Percentiles rank a stretch among this genome's conserved stretches.
These are phyloP conservation scores for Claviceps sp. DNA, from an alignment of 2,329 filamentous ascomycete species.

Conservation along the genomic window DNA sequence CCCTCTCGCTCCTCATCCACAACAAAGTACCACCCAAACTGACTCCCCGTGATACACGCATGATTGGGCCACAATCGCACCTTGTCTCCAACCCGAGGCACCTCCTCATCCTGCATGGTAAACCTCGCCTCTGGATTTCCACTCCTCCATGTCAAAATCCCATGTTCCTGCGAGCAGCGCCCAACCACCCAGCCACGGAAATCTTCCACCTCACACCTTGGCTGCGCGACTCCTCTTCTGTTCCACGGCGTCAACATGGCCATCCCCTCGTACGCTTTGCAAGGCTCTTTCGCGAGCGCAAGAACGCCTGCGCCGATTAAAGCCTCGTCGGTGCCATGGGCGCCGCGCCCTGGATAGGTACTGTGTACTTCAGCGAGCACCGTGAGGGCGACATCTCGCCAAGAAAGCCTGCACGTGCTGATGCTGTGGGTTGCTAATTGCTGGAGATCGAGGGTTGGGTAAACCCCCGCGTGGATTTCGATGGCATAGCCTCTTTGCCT, in stretches of 20 bases:
- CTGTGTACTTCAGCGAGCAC: conserved; percentile 61
- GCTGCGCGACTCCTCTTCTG: conserved; percentile 17
- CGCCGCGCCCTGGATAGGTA: conserved; percentile 48
- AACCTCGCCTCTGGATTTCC: conserved; percentile 17
- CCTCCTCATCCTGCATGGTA: conserved; percentile 10
- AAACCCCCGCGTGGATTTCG: conserved; percentile 66
- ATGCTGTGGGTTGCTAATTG: conserved; percentile 60
- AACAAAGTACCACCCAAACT: conserved; percentile 60
- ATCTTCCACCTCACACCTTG: conserved; percentile 18
- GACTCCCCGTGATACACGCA: conserved; percentile 61
- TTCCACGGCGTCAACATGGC: conserved; percentile 52
- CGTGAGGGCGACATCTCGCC: conserved; percentile 48
- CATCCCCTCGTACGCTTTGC: conserved; percentile 58
- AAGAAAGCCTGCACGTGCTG: conserved; percentile 27
- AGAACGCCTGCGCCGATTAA: conserved; percentile 57
- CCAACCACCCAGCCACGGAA: conserved; percentile 53
- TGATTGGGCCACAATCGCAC: conserved; percentile 69
- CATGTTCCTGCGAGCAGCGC: conserved; percentile 67
- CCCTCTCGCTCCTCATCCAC: conserved; percentile 48
- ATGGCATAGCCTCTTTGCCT: conserved; percentile 31
- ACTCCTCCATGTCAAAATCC: conserved; percentile 47
- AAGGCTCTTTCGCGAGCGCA: conserved; percentile 61
- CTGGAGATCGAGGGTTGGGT: conserved; percentile 64
- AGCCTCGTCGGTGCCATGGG: conserved; percentile 39
- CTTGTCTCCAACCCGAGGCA: conserved; percentile 48